phyloP scores from a whole-genome alignment of 2,329 filamentous ascomycete genomes.

The Arthrobotrys sphaeroides region DNA sequence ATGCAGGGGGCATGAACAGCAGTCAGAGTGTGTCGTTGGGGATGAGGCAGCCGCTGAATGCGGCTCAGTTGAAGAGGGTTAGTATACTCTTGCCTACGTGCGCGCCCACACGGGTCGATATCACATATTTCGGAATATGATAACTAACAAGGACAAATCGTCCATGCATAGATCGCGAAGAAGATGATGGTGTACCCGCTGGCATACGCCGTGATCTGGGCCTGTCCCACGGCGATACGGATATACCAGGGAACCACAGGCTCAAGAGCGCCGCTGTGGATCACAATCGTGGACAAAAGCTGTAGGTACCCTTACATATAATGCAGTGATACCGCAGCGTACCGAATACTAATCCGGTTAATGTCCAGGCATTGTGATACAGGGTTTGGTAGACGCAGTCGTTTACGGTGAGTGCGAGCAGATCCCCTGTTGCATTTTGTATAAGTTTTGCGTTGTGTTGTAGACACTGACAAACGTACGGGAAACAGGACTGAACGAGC shows the following conservation, averaged over 20 bases:
- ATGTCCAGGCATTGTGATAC: constrained; percentile 61
- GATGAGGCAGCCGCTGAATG: constrained; percentile 38
- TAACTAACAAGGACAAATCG: background rate
- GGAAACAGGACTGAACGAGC: constrained; percentile 50
- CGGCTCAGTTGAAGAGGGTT: constrained; percentile 55
- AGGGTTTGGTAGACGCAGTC: constrained; percentile 62
- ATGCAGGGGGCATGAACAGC: background rate
- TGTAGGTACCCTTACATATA: constrained; percentile 13
- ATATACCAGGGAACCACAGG: constrained; percentile 62
- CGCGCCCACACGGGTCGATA: no score
- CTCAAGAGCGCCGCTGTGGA: constrained; percentile 60
- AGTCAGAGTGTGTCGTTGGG: constrained; percentile 20
- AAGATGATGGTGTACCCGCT: constrained; percentile 63
- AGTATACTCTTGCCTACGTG: constrained; percentile 21
- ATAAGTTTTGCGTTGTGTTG: constrained; percentile 12
- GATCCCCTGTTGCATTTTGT: constrained; percentile 21
- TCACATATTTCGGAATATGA: background rate
- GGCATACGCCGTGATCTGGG: constrained; percentile 63
- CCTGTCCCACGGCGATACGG: constrained; percentile 61
- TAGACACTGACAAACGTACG: constrained; percentile 22
- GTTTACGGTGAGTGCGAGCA: constrained; percentile 60
- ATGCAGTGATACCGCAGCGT: background rate
- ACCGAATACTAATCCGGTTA: background rate
- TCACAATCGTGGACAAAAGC: constrained; percentile 61
- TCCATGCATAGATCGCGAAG: constrained; percentile 61